Evolutionary conservation across 768 basidiomycete species (phyloP), one percentile per base, ranked within the genome.

Genomic region (Albatrellus ellisii): DNA sequence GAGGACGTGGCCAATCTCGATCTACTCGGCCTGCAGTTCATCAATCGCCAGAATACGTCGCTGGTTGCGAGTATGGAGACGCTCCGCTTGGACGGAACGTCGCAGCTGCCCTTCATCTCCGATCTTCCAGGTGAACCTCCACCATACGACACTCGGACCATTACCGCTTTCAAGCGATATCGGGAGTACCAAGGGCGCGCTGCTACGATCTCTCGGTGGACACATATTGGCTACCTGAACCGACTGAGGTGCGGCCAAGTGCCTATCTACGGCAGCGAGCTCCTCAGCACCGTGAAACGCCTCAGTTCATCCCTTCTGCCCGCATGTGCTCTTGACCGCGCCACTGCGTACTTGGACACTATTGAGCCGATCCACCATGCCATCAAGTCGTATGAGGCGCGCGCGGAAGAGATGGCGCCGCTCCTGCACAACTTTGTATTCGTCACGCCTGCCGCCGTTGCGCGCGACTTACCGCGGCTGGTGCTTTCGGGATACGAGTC

Each of bases 371-470:
- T 69, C 12, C 69, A 76, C 34, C 57, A 55, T 14, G 61, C 72
- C 21, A 66, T 94, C 47, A 75, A 73, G 45, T 84, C 89, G 4
- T 77, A 79, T 50, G 60, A 62, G 6, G 57, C 66, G 11, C 75
- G 90, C 10, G 72, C 73, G 2, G 61, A 70, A 32, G 67, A 71
- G 0, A 65, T 80, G 60, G 61, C 65, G 2, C 56, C 59, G 15
- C 46, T 71, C 15, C 59, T 94, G 39, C 73, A 83, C 41, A 63
- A 61, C 18, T 97, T 94, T 54, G 76, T 81, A 0, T 88, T 88
- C 50, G 75, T 73, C 15, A 91, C 90, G 0, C 87, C 91, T 0
- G 53, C 75, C 1, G 87, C 72, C 0, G 78, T 91, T 12, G 82
- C 84, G 10, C 63, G 68, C 22, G 89, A 91, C 58, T 55, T 95